phyloP scores from a whole-genome alignment of 208 protist species.

The Angomonas ambiguus region DNA sequence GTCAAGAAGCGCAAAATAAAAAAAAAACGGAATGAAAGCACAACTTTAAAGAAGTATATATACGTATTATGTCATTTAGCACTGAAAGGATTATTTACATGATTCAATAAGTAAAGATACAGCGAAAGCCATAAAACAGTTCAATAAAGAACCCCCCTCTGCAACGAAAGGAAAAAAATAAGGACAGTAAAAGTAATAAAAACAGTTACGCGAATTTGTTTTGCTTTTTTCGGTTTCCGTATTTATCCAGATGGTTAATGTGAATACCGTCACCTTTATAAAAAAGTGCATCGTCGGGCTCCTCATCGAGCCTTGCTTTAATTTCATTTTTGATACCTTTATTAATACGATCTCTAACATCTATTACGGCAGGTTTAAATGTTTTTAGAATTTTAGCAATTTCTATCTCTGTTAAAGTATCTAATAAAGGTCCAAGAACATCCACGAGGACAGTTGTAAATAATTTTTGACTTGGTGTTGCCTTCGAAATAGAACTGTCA shows the following conservation, averaged over 20 bases:
- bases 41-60: background rate
- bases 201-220: constrained; percentile 19
- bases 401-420: constrained; percentile 70
- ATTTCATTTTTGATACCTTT: constrained; percentile 29
- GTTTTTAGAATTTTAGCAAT: constrained; percentile 27
- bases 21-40: background rate
- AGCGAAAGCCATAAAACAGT: too few relatives aligned
- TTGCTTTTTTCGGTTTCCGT: constrained; percentile 44
- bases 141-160: background rate
- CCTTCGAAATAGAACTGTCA: constrained; percentile 13
- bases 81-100: too few relatives aligned
- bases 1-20: constrained; percentile 1
- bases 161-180: background rate
- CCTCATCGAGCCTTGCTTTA: constrained; percentile 2
- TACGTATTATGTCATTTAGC: constrained; percentile 4
- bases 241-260: constrained; percentile 72
- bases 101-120: too few relatives aligned
- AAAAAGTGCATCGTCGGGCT: constrained; percentile 12
- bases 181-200: background rate
- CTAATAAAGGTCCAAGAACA: constrained; percentile 54
- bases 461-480: constrained; percentile 24
- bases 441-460: constrained; percentile 46
- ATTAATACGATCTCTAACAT: constrained; percentile 50
- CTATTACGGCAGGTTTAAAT: constrained; percentile 61
- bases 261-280: constrained; percentile 50